A percentile compares a stretch with the other conserved stretches of the same genome.
Conservation (phyloP, 306 rosid species). For the Citrullus amarus region DNA sequence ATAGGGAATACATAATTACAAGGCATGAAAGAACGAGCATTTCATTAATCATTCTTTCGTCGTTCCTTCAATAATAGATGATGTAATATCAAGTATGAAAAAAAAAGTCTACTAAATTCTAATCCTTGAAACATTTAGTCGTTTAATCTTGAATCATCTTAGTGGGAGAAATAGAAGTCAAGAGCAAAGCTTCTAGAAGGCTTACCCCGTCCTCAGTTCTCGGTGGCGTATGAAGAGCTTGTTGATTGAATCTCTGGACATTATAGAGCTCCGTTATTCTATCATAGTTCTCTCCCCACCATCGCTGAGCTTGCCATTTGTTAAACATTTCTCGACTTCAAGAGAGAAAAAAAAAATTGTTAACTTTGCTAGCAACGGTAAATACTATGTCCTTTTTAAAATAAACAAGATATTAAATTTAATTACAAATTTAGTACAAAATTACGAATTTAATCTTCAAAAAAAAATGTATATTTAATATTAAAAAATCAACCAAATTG, state of each 20-base stretch:
- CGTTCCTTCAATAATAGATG: not conserved
- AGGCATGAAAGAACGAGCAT: not conserved
- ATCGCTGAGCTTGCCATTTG: slow-evolving; percentile 78
- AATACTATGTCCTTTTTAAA: not conserved
- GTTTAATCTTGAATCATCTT: not conserved
- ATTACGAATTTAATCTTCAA: no score
- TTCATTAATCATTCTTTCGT: not conserved
- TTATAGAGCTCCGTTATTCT: slow-evolving; percentile 85
- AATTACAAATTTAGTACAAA: no score
- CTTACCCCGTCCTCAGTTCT: slow-evolving; percentile 84
- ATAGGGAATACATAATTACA: not conserved
- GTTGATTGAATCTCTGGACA: slow-evolving; percentile 64
- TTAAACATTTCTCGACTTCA: slow-evolving; percentile 87
- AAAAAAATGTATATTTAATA: no score
- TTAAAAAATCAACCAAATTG: no score
- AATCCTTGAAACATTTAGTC: not conserved
- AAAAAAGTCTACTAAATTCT: not conserved
- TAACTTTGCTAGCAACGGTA: slow-evolving; percentile 11
- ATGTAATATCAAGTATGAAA: not conserved
- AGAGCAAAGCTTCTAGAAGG: not conserved
- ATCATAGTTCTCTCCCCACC: slow-evolving; percentile 98
- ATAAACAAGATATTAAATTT: not conserved
- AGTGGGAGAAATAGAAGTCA: not conserved
- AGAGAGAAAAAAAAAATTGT: slow-evolving; percentile 18
- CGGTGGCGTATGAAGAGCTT: slow-evolving; percentile 60